Evolutionary conservation across 2,329 filamentous ascomycete genomes (phyloP).

Genomic region (Hortaea sp.): DNA sequence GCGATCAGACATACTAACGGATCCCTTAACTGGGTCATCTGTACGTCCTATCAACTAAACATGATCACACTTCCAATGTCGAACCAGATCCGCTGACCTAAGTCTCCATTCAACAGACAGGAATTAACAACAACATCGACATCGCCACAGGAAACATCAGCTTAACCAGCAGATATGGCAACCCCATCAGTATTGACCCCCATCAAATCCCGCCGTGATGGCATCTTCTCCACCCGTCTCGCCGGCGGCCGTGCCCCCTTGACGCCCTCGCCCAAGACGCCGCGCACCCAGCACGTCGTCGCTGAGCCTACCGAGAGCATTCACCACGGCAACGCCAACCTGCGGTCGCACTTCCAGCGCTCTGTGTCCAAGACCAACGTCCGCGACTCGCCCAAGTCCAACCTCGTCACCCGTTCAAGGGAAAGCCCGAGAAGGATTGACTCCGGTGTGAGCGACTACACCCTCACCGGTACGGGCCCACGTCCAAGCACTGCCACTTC

Average conservation of each 20-base stretch:
- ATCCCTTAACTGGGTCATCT: conserved; percentile 29
- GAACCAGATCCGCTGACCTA: not conserved
- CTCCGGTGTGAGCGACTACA: conserved; percentile 85
- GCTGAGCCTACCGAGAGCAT: conserved; percentile 55
- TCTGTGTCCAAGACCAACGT: conserved; percentile 56
- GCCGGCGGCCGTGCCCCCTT: conserved; percentile 91
- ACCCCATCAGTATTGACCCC: conserved; percentile 76
- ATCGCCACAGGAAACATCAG: conserved; percentile 11
- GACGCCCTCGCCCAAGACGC: conserved; percentile 79
- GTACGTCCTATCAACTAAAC: not conserved
- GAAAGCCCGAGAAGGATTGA: conserved; percentile 79
- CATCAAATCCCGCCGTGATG: conserved; percentile 72
- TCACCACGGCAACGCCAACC: conserved; percentile 61
- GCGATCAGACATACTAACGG: conserved; percentile 26
- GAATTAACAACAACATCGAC: conserved; percentile 8
- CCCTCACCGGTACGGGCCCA: conserved; percentile 71
- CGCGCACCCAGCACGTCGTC: conserved; percentile 46
- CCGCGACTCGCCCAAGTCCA: conserved; percentile 90
- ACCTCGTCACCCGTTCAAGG: conserved; percentile 59
- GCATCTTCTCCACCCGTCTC: conserved; percentile 83
- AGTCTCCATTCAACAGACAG: conserved; percentile 6
- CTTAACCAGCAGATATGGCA: conserved; percentile 54
- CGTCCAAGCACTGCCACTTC: conserved; percentile 26
- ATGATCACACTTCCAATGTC: not conserved
- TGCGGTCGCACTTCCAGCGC: conserved; percentile 69